Evolutionary conservation across 495 filamentous ascomycete species (phyloP), one percentile per base, ranked within the genome.

Genomic region (Aspergillus conjunctus): DNA sequence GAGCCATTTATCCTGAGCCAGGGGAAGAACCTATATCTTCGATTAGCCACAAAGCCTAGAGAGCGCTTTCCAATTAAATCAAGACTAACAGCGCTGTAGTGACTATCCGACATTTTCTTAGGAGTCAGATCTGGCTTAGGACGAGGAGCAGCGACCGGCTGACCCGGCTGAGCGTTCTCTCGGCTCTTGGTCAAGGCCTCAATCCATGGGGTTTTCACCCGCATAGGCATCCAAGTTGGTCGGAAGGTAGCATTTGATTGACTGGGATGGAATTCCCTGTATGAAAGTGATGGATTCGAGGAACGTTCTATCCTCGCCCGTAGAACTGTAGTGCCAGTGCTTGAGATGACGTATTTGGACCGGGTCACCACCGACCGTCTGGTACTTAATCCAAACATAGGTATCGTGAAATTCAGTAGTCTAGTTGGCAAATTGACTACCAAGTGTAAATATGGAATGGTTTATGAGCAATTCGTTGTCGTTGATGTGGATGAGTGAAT

Each of bases 1-100:
- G 6, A 90, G 78, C 88, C 87, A 90, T 59, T 87, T 85, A 68
- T 89, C 88, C 69, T 83, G 85, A 18, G 84, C 83, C 39, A 91
- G 70, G 10, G 88, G 88, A 46, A 90, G 71, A 14, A 87, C 67
- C 87, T 88, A 74, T 22, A 51, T 48, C 34, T 66, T 15, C 10
- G 46, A 45, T 71, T 34, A 74, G 62, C 51, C 31, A 34, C 51
- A 14, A 31, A 26, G 2, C 26, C 26, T 5, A 26, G 26, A 26
- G 2, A 5, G 26, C 26, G 5, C 2, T 41, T 41, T 41, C 37
- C 9, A 44, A 20, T 60, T 18, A 48, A 48, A 20, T 48, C 10
- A 7, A 53, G 56, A 71, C 82, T 54, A 71, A 89, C 85, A 51
- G 87, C 82, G 57, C 76, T 81, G 61, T 87, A 83, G 61, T 81